Base-by-base conservation (phyloP, 2,329 filamentous ascomycete species). In the Monilinia polystroma region DNA sequence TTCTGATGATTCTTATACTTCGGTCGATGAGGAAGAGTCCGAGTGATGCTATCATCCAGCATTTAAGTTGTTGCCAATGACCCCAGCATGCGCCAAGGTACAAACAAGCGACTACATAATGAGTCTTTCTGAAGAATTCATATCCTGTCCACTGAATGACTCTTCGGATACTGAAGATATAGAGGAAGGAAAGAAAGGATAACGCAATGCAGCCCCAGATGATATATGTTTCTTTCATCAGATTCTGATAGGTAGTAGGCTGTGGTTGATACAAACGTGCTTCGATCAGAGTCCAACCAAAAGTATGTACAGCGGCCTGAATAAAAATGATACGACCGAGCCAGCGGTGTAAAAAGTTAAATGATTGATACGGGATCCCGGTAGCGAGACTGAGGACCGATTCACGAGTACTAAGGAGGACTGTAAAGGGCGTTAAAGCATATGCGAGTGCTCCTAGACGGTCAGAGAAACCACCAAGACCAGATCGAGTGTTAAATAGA, bases 291-390 rank as follows among this genome's bases (percentile, higher is more conserved):
- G 82, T 85, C 90, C 90, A 93, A 64, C 81, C 84, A 35, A 93
- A 82, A 1, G 90, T 92, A 75, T 93, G 90, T 1, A 93, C 76
- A 12, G 82, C 78, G 3, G 85, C 84, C 74, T 93, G 90, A 0
- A 85, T 75, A 64, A 91, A 84, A 70, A 93, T 91, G 72, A 93
- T 82, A 69, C 89, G 89, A 8, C 90, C 90, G 0, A 88, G 79
- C 90, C 90, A 93, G 43, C 89, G 87, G 76, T 92, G 90, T 26
- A 93, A 79, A 74, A 93, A 93, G 77, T 90, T 88, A 81, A 93
- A 92, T 72, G 84, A 86, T 71, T 92, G 90, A 73, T 92, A 91
- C 0, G 90, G 89, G 0, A 93, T 81, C 1, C 90, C 90, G 0
- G 90, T 93, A 59, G 91, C 76, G 18, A 90, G 75, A 0, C 87